These are phyloP conservation scores for Suhomyces taliae DNA, from an alignment of 1,139 yeast species.

Conservation along the genomic window DNA sequence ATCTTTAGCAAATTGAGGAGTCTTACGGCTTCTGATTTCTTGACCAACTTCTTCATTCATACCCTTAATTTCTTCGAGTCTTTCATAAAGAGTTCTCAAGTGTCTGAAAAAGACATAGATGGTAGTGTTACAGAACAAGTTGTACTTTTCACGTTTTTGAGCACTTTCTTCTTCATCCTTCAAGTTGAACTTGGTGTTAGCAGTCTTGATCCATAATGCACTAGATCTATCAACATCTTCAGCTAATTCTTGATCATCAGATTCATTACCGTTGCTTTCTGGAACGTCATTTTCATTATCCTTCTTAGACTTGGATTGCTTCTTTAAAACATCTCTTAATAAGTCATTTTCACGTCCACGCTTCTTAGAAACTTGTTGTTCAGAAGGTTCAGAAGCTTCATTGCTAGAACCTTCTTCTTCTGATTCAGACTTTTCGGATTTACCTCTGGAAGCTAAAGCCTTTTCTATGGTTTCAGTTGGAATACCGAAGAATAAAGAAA, in stretches of 20 bases:
- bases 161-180: constrained; percentile 20
- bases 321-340: constrained; percentile 72
- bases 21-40: constrained; percentile 65
- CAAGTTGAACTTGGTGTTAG: constrained; percentile 35
- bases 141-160: constrained; percentile 52
- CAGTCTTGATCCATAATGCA: constrained; percentile 63
- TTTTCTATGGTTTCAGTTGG: constrained; percentile 32
- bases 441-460: constrained; percentile 24
- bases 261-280: constrained; percentile 28
- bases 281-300: constrained; percentile 43
- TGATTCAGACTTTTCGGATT: constrained; percentile 13
- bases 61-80: constrained; percentile 74
- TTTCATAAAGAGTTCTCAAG: constrained; percentile 74
- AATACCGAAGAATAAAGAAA: constrained; percentile 67
- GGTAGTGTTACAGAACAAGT: constrained; percentile 87
- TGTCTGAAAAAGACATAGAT: constrained; percentile 89
- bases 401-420: constrained; percentile 14
- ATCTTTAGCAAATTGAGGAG: constrained; percentile 86
- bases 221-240: constrained; percentile 57
- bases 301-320: constrained; percentile 50
- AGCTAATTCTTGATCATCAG: constrained; percentile 33
- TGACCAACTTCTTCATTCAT: constrained; percentile 65
- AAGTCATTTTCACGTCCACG: constrained; percentile 65
- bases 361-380: constrained; percentile 33
- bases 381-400: constrained; percentile 8